Evolutionary conservation across 495 filamentous ascomycete genomes (phyloP).

Genomic region (Aspergillus conjunctus): DNA sequence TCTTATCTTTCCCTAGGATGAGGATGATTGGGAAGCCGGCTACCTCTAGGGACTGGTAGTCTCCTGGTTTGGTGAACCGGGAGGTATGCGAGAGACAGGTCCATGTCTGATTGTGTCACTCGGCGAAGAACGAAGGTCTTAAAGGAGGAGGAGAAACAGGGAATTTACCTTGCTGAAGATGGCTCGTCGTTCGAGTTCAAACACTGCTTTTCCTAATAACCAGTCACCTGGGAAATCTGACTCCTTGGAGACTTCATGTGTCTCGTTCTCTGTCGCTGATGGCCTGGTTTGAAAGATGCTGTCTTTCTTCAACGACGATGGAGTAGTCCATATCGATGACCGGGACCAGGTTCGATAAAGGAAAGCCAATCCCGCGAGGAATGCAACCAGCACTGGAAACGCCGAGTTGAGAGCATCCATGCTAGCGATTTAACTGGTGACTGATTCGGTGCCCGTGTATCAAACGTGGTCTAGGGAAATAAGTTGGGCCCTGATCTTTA

Average conservation of each 20-base stretch:
- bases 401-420: slow-evolving; percentile 5
- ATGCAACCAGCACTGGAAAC: slow-evolving; percentile 12
- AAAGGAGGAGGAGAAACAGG: not conserved
- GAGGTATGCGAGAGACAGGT: slow-evolving; percentile 48
- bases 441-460: not conserved
- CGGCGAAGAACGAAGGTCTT: not conserved
- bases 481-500: not conserved
- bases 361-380: slow-evolving; percentile 15
- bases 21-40: slow-evolving; percentile 54
- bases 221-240: slow-evolving; percentile 47
- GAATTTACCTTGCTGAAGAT: slow-evolving; percentile 51
- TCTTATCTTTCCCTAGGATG: slow-evolving; percentile 47
- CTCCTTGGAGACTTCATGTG: slow-evolving; percentile 36
- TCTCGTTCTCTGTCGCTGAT: not conserved
- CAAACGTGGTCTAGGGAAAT: not conserved
- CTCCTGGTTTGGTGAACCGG: slow-evolving; percentile 50
- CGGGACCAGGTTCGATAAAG: slow-evolving; percentile 16
- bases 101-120: slow-evolving; percentile 41
- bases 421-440: no score
- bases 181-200: slow-evolving; percentile 53
- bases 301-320: not conserved
- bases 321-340: not conserved
- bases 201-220: slow-evolving; percentile 47
- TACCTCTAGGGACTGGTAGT: slow-evolving; percentile 52
- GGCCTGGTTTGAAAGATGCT: not conserved